Percentiles rank a stretch among this genome's conserved stretches.
Evolutionary conservation across 768 basidiomycete species (phyloP).

Genomic region (Agaricus sinodeliciosus): DNA sequence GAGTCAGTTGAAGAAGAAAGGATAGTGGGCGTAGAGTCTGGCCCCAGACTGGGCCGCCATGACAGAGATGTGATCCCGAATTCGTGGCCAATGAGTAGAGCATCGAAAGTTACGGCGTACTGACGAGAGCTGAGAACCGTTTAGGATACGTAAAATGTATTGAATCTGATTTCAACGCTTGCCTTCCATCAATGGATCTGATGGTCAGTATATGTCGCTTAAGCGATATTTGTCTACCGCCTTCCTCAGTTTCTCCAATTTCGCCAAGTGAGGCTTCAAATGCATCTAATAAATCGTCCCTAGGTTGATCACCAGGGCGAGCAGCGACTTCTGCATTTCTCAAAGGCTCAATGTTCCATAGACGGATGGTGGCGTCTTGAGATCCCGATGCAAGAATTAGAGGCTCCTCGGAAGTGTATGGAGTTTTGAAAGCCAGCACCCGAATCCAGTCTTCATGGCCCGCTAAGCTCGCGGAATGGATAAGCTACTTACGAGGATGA

Average conservation of each 20-base stretch:
- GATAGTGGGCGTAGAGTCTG: slow-evolving; percentile 39
- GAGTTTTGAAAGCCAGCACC: slow-evolving; percentile 58
- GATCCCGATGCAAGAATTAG: slow-evolving; percentile 88
- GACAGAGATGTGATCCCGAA: slow-evolving; percentile 83
- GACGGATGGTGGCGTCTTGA: slow-evolving; percentile 88
- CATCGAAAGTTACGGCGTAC: slow-evolving; percentile 86
- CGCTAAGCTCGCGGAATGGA: slow-evolving; percentile 48
- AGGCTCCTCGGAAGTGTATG: slow-evolving; percentile 26
- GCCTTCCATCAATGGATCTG: slow-evolving; percentile 39
- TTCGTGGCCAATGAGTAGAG: slow-evolving; percentile 94
- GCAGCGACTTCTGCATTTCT: slow-evolving; percentile 16
- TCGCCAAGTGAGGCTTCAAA: slow-evolving; percentile 83
- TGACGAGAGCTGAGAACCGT: slow-evolving; percentile 27
- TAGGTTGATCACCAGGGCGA: slow-evolving; percentile 22
- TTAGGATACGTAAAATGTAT: neutral
- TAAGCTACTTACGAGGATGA: slow-evolving; percentile 36
- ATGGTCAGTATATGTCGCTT: slow-evolving; percentile 78
- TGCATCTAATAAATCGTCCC: slow-evolving; percentile 76
- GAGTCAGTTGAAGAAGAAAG: slow-evolving; percentile 96
- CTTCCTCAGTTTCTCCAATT: slow-evolving; percentile 75
- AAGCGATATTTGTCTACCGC: slow-evolving; percentile 80
- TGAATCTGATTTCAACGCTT: slow-evolving; percentile 12
- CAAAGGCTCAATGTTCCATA: slow-evolving; percentile 78
- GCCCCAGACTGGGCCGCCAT: slow-evolving; percentile 52
- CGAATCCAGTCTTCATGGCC: slow-evolving; percentile 98